Conservation (phyloP, 148 eudicot species). For the Amaranthus cruentus region DNA sequence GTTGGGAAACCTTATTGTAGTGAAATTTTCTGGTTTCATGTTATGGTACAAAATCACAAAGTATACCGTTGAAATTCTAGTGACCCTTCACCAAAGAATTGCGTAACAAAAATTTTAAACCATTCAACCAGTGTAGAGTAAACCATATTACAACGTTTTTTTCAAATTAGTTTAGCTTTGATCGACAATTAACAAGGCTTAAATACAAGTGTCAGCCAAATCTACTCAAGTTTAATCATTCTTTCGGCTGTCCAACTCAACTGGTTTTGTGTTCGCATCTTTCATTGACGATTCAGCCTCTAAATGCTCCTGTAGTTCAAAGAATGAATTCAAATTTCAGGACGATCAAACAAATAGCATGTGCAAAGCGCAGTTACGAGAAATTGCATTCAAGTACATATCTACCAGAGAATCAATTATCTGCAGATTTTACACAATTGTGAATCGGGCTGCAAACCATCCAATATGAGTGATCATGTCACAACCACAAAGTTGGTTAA, state of each 20-base stretch:
- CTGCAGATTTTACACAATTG: too few relatives aligned
- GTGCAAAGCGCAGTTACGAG: not conserved
- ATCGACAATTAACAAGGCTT: slow-evolving; percentile 14
- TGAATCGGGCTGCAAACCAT: too few relatives aligned
- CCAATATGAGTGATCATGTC: too few relatives aligned
- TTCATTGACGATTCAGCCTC: slow-evolving; percentile 19
- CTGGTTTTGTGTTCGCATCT: slow-evolving; percentile 9
- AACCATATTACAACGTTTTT: slow-evolving; percentile 11
- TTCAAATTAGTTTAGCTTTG: not conserved
- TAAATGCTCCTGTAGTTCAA: slow-evolving; percentile 21
- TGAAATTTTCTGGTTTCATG: too few relatives aligned
- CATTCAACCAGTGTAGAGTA: not conserved
- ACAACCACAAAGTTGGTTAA: too few relatives aligned
- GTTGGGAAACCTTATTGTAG: too few relatives aligned
- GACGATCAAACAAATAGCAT: not conserved
- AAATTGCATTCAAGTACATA: too few relatives aligned
- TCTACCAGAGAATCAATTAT: too few relatives aligned
- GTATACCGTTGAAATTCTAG: too few relatives aligned
- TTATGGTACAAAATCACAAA: too few relatives aligned
- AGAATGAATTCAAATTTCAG: not conserved
- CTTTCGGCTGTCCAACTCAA: slow-evolving; percentile 17
- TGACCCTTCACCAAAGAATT: too few relatives aligned
- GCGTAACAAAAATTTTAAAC: not conserved
- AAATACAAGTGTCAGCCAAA: slow-evolving; percentile 2
- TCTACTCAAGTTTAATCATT: slow-evolving; percentile 10